Evolutionary conservation across 495 filamentous ascomycete species (phyloP).

Genomic region (Aspergillus bertholletiae): DNA sequence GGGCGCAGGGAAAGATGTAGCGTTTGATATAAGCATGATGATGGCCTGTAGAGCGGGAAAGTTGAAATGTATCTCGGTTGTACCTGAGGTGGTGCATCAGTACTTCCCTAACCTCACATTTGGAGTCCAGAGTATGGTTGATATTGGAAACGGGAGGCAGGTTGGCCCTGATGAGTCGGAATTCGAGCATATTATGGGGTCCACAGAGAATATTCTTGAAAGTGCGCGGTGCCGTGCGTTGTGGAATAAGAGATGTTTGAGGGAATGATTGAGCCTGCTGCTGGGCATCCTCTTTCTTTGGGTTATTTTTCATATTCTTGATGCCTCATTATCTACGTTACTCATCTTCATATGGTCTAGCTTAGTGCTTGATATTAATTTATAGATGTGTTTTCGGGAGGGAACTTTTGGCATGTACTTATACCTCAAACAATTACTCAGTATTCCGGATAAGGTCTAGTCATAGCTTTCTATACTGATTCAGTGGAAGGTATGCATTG

Average conservation of each 20-base stretch:
- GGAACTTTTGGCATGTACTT: too few relatives aligned
- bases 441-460: too few relatives aligned
- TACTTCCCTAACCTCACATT: constrained; percentile 7
- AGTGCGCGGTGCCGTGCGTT: constrained; percentile 17
- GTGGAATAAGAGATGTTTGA: constrained; percentile 5
- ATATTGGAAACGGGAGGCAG: constrained; percentile 7
- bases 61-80: constrained; percentile 16
- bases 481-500: too few relatives aligned
- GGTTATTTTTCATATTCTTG: too few relatives aligned
- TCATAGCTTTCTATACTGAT: too few relatives aligned
- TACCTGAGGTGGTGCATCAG: constrained; percentile 20
- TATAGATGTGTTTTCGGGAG: too few relatives aligned
- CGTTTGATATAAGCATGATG: constrained; percentile 18
- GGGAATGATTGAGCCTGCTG: too few relatives aligned
- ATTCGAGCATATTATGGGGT: constrained; percentile 15
- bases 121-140: constrained; percentile 10
- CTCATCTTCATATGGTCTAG: too few relatives aligned
- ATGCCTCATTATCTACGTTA: too few relatives aligned
- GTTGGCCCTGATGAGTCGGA: not conserved
- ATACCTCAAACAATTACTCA: too few relatives aligned
- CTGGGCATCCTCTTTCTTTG: too few relatives aligned
- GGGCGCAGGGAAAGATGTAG: constrained; percentile 15
- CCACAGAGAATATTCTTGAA: constrained; percentile 18
- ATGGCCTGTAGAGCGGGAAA: constrained; percentile 6
- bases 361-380: too few relatives aligned